A percentile compares a stretch with the other conserved stretches of the same genome.
Evolutionary conservation across 2,329 filamentous ascomycete genomes (phyloP).

Genomic region (Pseudogymnoascus sp.): DNA sequence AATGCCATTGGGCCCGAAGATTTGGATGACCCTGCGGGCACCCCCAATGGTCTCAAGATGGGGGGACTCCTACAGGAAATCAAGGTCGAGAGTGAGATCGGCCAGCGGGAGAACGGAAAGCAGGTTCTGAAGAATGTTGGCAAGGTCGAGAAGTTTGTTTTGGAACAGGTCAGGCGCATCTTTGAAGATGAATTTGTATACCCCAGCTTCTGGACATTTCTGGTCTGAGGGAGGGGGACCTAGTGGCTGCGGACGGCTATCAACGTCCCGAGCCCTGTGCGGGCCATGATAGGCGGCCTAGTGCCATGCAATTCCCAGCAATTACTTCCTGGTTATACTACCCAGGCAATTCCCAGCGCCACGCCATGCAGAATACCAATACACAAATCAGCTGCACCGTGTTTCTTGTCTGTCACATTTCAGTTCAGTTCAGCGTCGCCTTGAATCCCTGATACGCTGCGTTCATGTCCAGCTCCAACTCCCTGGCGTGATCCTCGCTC

Average conservation of each 20-base stretch:
- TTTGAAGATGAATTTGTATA: slow-evolving; percentile 99
- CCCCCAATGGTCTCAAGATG: slow-evolving; percentile 34
- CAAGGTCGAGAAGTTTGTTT: slow-evolving; percentile 94
- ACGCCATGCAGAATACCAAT: neutral
- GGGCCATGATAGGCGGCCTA: slow-evolving; percentile 6
- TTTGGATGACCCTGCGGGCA: slow-evolving; percentile 20
- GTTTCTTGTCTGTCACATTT: neutral
- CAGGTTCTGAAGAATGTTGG: slow-evolving; percentile 97
- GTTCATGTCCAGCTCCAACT: slow-evolving; percentile 89
- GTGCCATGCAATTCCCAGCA: neutral
- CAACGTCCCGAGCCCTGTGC: neutral
- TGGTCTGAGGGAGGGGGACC: slow-evolving; percentile 42
- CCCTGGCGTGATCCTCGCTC: slow-evolving; percentile 74
- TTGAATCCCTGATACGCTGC: slow-evolving; percentile 94
- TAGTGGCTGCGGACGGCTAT: neutral
- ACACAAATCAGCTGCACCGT: neutral
- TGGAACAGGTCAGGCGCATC: slow-evolving; percentile 92
- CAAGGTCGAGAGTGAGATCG: slow-evolving; percentile 94
- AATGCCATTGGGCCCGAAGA: slow-evolving; percentile 46
- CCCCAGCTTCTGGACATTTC: slow-evolving; percentile 96
- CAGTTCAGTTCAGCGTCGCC: slow-evolving; percentile 26
- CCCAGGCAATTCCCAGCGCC: neutral
- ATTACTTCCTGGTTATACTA: neutral
- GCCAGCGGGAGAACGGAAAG: slow-evolving; percentile 80
- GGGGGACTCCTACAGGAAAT: slow-evolving; percentile 86